A percentile compares a stretch with the other conserved stretches of the same genome.
These are phyloP conservation scores for Nannochloropsis gaditana DNA, from an alignment of 108 stramenopile genomes.

Conservation along the genomic window DNA sequence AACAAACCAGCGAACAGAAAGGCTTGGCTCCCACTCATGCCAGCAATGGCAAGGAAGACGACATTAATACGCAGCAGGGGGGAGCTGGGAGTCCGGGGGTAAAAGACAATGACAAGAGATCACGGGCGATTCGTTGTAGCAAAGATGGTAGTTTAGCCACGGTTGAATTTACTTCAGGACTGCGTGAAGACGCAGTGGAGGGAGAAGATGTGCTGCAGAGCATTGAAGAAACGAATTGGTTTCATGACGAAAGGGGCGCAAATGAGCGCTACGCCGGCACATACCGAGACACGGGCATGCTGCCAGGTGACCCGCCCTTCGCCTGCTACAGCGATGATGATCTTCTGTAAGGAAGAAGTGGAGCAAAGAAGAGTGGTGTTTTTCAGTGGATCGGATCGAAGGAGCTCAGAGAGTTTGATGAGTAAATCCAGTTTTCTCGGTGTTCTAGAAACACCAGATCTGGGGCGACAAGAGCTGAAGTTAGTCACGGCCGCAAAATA, in stretches of 20 bases:
- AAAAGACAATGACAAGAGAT: neutral
- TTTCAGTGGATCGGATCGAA: too few species aligned
- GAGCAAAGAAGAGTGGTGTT: neutral
- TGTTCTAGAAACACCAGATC: too few species aligned
- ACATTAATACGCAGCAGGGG: neutral
- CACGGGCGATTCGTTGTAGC: neutral
- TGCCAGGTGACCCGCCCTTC: neutral
- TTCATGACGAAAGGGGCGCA: neutral
- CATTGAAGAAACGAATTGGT: neutral
- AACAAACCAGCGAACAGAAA: too few species aligned
- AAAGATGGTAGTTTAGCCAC: neutral
- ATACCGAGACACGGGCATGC: neutral
- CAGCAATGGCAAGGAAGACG: neutral
- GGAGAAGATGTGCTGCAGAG: neutral
- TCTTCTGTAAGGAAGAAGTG: neutral
- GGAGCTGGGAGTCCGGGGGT: neutral
- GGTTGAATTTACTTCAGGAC: neutral
- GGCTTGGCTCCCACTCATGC: too few species aligned
- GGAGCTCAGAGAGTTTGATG: too few species aligned
- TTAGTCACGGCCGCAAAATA: too few species aligned
- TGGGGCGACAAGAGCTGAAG: too few species aligned
- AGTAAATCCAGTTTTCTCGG: too few species aligned
- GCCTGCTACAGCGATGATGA: neutral
- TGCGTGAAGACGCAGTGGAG: neutral
- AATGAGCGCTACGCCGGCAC: neutral